Conservation (phyloP, 306 rosid genomes). For the Psophocarpus tetragonolobus region DNA sequence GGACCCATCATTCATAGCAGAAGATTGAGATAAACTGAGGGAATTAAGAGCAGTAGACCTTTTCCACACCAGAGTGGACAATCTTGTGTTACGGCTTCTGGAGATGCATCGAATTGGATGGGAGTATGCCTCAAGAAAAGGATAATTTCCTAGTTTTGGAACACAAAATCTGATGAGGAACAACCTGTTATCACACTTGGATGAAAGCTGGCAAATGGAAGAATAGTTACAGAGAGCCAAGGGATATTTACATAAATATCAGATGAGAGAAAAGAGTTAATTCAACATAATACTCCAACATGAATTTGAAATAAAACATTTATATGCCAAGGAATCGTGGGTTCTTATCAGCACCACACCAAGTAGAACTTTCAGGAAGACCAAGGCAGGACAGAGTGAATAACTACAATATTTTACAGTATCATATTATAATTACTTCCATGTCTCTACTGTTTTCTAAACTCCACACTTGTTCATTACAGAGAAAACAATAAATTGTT, state of each 20-base stretch:
- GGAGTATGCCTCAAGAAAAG: conserved; percentile 66
- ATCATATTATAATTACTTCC: not conserved
- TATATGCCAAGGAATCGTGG: not conserved
- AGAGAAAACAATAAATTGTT: not conserved
- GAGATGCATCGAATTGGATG: conserved; percentile 89
- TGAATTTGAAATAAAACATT: conserved; percentile 15
- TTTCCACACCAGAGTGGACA: conserved; percentile 65
- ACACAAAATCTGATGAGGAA: conserved; percentile 71
- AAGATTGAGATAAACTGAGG: conserved; percentile 47
- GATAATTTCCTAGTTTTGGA: conserved; percentile 58
- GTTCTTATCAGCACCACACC: not conserved
- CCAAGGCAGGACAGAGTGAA: not conserved
- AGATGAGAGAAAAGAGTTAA: not conserved
- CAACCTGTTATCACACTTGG: conserved; percentile 86
- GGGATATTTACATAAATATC: not conserved
- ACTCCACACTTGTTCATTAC: not conserved
- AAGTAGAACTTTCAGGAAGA: not conserved
- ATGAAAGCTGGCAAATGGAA: conserved; percentile 76
- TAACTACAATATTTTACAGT: not conserved
- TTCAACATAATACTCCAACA: not conserved
- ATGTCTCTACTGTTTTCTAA: not conserved
- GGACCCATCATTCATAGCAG: conserved; percentile 49
- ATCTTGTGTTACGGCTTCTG: conserved; percentile 63
- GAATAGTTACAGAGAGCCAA: conserved; percentile 32
- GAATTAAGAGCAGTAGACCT: conserved; percentile 53